Conservation (phyloP, 2,329 filamentous ascomycete species). For the Keithomyces neogunnii region DNA sequence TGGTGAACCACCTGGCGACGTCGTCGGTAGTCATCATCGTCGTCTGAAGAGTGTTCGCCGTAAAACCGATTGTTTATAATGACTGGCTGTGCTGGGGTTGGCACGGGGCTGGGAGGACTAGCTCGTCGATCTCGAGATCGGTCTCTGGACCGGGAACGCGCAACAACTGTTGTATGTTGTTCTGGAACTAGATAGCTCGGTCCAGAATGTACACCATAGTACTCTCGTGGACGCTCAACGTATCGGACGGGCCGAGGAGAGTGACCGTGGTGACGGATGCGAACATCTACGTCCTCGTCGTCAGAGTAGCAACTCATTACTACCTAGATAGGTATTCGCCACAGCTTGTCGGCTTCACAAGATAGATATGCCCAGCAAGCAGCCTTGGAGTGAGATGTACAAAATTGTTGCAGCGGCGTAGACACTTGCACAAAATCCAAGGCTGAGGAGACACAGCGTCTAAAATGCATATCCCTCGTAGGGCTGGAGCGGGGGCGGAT, state of each 20-base stretch:
- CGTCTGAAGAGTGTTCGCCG: slow-evolving; percentile 39
- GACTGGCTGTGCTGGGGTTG: slow-evolving; percentile 31
- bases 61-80: slow-evolving; percentile 52
- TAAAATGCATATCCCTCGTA: slow-evolving; percentile 1
- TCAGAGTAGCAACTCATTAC: slow-evolving; percentile 34
- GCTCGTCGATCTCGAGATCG: slow-evolving; percentile 40
- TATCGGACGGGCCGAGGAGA: slow-evolving; percentile 36
- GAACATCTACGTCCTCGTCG: slow-evolving; percentile 49
- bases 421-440: no score
- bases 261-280: slow-evolving; percentile 32
- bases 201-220: slow-evolving; percentile 31
- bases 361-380: no score
- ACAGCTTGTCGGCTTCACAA: no score
- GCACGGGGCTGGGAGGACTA: slow-evolving; percentile 24
- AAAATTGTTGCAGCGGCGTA: no score
- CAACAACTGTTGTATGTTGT: slow-evolving; percentile 34
- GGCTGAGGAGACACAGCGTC: neutral
- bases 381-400: no score
- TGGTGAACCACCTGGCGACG: slow-evolving; percentile 17
- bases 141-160: slow-evolving; percentile 28
- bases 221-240: slow-evolving; percentile 31
- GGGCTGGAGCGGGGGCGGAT: slow-evolving; percentile 5
- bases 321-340: neutral
- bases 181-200: slow-evolving; percentile 37
- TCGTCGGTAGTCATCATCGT: slow-evolving; percentile 20